Conservation (phyloP, 2,329 filamentous ascomycete species). For the Calonectria pauciramosa region DNA sequence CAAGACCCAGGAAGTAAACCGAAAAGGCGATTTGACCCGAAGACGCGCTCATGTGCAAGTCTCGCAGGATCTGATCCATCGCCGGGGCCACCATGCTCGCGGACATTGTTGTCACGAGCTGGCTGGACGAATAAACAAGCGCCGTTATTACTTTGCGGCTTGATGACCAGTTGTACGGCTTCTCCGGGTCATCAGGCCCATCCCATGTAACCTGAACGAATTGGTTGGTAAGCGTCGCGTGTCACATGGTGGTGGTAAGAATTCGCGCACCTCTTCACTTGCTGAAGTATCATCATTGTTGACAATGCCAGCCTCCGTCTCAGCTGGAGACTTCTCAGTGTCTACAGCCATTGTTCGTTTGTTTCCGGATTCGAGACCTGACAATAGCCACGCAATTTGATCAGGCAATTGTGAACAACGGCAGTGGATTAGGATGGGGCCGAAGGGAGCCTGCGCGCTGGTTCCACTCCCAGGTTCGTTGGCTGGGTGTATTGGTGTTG, state of each 20-base stretch:
- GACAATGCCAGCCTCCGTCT: background rate
- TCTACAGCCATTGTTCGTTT: background rate
- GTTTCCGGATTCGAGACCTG: background rate
- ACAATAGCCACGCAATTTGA: too few species aligned
- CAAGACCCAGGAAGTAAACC: slow-evolving; percentile 52
- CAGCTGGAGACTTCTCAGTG: background rate
- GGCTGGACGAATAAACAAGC: slow-evolving; percentile 49
- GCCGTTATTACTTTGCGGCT: slow-evolving; percentile 40
- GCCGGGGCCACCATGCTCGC: slow-evolving; percentile 55
- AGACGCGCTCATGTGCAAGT: slow-evolving; percentile 45
- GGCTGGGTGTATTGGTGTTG: background rate
- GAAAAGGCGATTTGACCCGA: slow-evolving; percentile 50
- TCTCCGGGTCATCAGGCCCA: slow-evolving; percentile 66
- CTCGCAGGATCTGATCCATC: slow-evolving; percentile 48
- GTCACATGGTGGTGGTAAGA: background rate
- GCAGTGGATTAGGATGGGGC: background rate
- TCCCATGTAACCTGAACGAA: slow-evolving; percentile 58
- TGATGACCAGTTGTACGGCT: slow-evolving; percentile 75
- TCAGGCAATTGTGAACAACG: too few species aligned
- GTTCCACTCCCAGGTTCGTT: accelerated
- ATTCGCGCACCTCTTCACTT: background rate
- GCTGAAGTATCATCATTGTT: background rate
- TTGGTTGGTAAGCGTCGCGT: background rate
- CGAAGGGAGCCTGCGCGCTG: background rate
- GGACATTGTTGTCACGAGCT: slow-evolving; percentile 53